A percentile compares a stretch with the other conserved stretches of the same genome.
Evolutionary conservation across 495 filamentous ascomycete species (phyloP).

Genomic region (Tuber aestivum): DNA sequence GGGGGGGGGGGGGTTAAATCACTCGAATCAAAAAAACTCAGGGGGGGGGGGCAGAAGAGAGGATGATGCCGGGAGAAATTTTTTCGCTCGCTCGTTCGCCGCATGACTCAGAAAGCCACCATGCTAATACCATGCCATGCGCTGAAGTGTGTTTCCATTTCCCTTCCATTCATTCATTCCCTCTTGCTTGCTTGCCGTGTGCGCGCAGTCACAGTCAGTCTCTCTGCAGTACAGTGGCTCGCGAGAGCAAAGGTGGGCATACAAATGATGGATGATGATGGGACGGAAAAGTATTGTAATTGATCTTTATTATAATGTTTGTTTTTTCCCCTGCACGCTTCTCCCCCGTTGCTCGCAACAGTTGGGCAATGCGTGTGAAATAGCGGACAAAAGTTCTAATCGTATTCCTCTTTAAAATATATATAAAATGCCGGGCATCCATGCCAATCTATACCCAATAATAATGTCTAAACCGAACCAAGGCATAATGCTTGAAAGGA

Average conservation of each 20-base stretch:
- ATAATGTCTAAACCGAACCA: slow-evolving; percentile 4
- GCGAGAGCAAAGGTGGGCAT: neutral
- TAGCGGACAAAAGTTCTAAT: neutral
- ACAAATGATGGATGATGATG: neutral
- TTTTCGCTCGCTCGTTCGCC: neutral
- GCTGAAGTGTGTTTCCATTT: neutral
- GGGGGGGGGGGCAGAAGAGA: neutral
- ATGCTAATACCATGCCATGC: neutral
- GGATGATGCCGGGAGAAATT: slow-evolving; percentile 5
- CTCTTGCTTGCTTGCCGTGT: neutral
- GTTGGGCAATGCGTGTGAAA: neutral
- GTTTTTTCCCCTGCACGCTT: neutral
- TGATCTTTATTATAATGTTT: neutral
- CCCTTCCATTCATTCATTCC: neutral
- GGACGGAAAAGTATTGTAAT: slow-evolving; percentile 3
- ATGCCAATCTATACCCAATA: slow-evolving; percentile 3
- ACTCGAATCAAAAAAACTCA: neutral
- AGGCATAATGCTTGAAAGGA: neutral
- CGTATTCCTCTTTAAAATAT: neutral
- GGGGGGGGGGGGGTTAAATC: slow-evolving; percentile 4
- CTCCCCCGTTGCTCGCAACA: neutral
- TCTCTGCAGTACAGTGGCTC: neutral
- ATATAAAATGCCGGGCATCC: slow-evolving; percentile 5
- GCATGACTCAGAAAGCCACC: slow-evolving; percentile 8
- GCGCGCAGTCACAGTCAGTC: neutral